Percentiles rank a stretch among this genome's conserved stretches.
phyloP scores from a whole-genome alignment of 1,284 basidiomycete genomes.

The Meripilus lineatus region DNA sequence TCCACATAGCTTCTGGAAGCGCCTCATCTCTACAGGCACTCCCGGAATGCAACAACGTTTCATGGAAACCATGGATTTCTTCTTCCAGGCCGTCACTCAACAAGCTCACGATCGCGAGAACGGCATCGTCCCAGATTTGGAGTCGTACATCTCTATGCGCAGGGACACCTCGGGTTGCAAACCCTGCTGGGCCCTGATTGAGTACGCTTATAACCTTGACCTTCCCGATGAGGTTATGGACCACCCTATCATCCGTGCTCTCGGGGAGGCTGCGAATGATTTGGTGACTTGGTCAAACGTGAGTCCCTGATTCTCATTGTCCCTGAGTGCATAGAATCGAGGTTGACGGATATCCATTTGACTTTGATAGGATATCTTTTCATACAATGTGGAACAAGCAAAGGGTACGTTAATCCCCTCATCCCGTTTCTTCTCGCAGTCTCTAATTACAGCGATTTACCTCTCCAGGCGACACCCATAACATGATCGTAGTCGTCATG shows the following conservation, averaged over 20 bases:
- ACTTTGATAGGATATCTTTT: slow-evolving; percentile 35
- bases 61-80: slow-evolving; percentile 31
- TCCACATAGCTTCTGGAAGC: slow-evolving; percentile 28
- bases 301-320: slow-evolving; percentile 12
- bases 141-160: slow-evolving; percentile 33
- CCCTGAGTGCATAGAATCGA: slow-evolving; percentile 2
- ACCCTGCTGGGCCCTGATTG: slow-evolving; percentile 35
- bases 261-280: slow-evolving; percentile 35
- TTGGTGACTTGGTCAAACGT: slow-evolving; percentile 39
- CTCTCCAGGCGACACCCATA: slow-evolving; percentile 35
- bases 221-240: slow-evolving; percentile 33
- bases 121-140: slow-evolving; percentile 30
- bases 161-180: slow-evolving; percentile 36
- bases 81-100: slow-evolving; percentile 32
- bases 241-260: slow-evolving; percentile 29
- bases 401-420: slow-evolving; percentile 4
- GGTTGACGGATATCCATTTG: not conserved
- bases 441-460: not conserved
- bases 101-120: slow-evolving; percentile 29
- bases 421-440: slow-evolving; percentile 1
- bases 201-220: slow-evolving; percentile 34
- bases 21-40: slow-evolving; percentile 28
- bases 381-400: slow-evolving; percentile 39
- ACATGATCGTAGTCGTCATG: slow-evolving; percentile 37
- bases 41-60: slow-evolving; percentile 29